These are phyloP conservation scores for Xenoacremonium recifei DNA, from an alignment of 2,329 filamentous ascomycete genomes.

Conservation along the genomic window DNA sequence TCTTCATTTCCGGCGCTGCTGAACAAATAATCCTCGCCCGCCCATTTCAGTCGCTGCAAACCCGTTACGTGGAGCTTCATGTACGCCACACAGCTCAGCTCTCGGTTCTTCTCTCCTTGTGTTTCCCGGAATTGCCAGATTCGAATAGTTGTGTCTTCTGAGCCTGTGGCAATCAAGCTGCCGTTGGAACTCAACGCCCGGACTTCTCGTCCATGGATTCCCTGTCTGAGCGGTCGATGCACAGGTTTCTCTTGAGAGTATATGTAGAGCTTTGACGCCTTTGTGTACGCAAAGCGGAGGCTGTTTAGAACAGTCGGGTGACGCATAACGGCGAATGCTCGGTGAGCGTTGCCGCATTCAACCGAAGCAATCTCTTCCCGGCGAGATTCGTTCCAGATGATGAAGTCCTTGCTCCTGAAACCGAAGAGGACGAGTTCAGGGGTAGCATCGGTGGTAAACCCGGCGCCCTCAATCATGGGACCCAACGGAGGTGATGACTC, in stretches of 20 bases:
- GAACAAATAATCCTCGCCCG: slow-evolving; percentile 69
- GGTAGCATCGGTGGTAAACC: slow-evolving; percentile 44
- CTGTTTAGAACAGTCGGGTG: slow-evolving; percentile 29
- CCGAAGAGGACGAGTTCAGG: slow-evolving; percentile 71
- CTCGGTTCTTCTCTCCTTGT: slow-evolving; percentile 9
- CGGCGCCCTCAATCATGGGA: slow-evolving; percentile 72
- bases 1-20: slow-evolving; percentile 88
- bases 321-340: slow-evolving; percentile 62
- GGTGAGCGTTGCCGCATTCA: slow-evolving; percentile 82
- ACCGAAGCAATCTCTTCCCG: slow-evolving; percentile 69
- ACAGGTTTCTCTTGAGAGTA: slow-evolving; percentile 39
- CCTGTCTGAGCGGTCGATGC: slow-evolving; percentile 57
- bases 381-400: slow-evolving; percentile 75
- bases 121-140: slow-evolving; percentile 56
- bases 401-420: slow-evolving; percentile 76
- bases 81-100: slow-evolving; percentile 55
- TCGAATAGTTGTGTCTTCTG: slow-evolving; percentile 72
- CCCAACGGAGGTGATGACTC: slow-evolving; percentile 69
- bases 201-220: slow-evolving; percentile 86
- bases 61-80: slow-evolving; percentile 80
- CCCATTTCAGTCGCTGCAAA: slow-evolving; percentile 79
- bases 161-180: slow-evolving; percentile 60
- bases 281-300: slow-evolving; percentile 69
- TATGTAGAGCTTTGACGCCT: slow-evolving; percentile 56
- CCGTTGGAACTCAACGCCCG: slow-evolving; percentile 46